These are phyloP conservation scores for Umbelopsis sp. DNA, from an alignment of 192 early-diverging fungal species.

Conservation along the genomic window DNA sequence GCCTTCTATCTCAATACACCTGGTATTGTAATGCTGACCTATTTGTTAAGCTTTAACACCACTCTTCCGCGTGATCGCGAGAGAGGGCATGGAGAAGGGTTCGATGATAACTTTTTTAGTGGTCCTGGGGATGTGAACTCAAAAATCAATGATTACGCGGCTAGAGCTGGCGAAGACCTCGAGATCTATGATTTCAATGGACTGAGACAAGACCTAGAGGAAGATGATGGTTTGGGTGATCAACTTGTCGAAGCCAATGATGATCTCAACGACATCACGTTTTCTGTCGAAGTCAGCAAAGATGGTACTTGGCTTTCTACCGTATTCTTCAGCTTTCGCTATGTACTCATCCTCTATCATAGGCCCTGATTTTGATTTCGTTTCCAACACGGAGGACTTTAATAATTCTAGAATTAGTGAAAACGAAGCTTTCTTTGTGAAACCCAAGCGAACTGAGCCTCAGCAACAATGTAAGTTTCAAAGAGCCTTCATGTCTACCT, in stretches of 20 bases:
- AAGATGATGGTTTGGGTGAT: constrained; percentile 57
- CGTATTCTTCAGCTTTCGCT: no score
- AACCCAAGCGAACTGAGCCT: constrained; percentile 38
- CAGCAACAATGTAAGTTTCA: constrained; percentile 15
- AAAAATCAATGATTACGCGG: constrained; percentile 27
- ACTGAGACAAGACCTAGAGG: constrained; percentile 40
- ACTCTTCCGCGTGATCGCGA: constrained; percentile 49
- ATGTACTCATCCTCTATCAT: constrained; percentile 3
- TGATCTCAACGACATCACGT: constrained; percentile 76
- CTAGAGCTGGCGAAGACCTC: constrained; percentile 54
- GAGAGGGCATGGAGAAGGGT: constrained; percentile 35
- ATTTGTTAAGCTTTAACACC: constrained; percentile 56
- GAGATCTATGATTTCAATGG: constrained; percentile 63
- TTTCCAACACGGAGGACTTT: constrained; percentile 57
- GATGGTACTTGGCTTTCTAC: not conserved
- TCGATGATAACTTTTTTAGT: constrained; percentile 32
- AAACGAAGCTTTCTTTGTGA: constrained; percentile 53
- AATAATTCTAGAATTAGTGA: constrained; percentile 45
- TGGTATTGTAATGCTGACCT: not conserved
- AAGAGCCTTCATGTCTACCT: no score
- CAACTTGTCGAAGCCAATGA: constrained; percentile 69
- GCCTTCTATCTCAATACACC: not conserved
- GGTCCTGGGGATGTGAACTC: not conserved
- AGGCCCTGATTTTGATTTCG: constrained; percentile 77
- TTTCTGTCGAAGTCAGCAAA: constrained; percentile 45